Conservation (phyloP, 176 grass and related monocot genomes). For the Aegilops longissima region DNA sequence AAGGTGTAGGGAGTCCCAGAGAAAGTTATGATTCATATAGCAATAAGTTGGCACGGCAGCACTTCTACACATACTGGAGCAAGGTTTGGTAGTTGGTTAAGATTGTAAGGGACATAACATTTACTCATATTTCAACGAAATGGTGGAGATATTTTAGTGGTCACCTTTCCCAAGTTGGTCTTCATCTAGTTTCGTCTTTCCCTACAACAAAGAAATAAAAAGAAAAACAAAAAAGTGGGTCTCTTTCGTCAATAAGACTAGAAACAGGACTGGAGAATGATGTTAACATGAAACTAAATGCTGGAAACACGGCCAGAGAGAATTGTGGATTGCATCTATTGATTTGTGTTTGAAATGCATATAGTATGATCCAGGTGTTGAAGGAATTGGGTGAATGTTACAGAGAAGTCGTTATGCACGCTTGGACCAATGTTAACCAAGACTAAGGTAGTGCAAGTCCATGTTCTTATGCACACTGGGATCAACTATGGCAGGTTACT, state of each 20-base stretch:
- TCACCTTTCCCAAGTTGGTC: constrained; percentile 54
- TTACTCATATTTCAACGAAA: constrained; percentile 26
- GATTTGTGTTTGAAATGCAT: background rate
- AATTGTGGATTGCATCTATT: background rate
- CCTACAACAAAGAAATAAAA: constrained; percentile 53
- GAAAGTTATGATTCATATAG: background rate
- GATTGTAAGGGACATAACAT: background rate
- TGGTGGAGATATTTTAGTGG: constrained; percentile 30
- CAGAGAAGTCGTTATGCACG: background rate
- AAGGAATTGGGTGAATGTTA: background rate
- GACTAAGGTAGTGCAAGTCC: background rate
- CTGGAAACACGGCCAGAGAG: background rate
- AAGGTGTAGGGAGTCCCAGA: background rate
- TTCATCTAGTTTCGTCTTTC: constrained; percentile 72
- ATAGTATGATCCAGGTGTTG: background rate
- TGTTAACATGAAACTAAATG: constrained; percentile 12
- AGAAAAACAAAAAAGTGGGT: constrained; percentile 38
- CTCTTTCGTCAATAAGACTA: constrained; percentile 23
- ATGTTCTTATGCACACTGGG: background rate
- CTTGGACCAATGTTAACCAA: constrained; percentile 27
- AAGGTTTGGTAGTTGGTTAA: constrained; percentile 3
- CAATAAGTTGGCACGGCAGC: background rate
- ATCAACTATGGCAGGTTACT: constrained; percentile 1
- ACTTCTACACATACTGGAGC: background rate
- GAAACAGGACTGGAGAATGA: constrained; percentile 26